These are phyloP conservation scores for Metschnikowia cerradonensis DNA, from an alignment of 805 yeast genomes.

Conservation along the genomic window DNA sequence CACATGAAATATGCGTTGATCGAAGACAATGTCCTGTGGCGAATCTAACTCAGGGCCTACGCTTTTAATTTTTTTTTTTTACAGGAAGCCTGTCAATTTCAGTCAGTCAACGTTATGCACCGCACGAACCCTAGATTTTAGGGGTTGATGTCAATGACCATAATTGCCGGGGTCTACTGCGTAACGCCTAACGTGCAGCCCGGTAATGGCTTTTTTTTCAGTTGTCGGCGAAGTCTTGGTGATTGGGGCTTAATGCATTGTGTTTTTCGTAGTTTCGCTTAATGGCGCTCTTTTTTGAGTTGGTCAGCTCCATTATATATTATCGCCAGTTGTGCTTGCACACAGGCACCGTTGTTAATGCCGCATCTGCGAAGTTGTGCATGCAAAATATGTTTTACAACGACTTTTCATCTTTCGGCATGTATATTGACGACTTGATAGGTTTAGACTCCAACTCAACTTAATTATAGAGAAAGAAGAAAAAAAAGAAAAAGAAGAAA, in stretches of 20 bases:
- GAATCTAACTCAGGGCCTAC: background rate
- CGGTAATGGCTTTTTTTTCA: no score
- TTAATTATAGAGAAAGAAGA: background rate
- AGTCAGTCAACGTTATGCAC: no score
- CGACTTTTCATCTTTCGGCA: background rate
- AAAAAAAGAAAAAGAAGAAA: constrained; percentile 1
- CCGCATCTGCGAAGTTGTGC: background rate
- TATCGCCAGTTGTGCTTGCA: background rate
- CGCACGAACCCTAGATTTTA: no score
- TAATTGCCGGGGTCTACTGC: no score
- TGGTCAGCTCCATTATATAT: background rate
- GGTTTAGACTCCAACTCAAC: background rate
- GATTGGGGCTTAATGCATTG: background rate
- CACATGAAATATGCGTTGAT: background rate
- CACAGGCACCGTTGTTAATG: background rate
- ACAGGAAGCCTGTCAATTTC: background rate
- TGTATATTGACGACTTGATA: background rate
- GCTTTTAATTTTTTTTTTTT: background rate
- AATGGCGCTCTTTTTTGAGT: background rate
- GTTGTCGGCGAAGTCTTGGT: background rate
- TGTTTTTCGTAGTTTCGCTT: background rate
- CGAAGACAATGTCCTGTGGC: background rate
- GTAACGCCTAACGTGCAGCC: no score
- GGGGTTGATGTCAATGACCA: no score
- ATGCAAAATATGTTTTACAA: background rate